Percentiles rank a stretch among this genome's conserved stretches.
Evolutionary conservation across 1,284 basidiomycete genomes (phyloP).

Genomic region (Ganoderma resinaceum): DNA sequence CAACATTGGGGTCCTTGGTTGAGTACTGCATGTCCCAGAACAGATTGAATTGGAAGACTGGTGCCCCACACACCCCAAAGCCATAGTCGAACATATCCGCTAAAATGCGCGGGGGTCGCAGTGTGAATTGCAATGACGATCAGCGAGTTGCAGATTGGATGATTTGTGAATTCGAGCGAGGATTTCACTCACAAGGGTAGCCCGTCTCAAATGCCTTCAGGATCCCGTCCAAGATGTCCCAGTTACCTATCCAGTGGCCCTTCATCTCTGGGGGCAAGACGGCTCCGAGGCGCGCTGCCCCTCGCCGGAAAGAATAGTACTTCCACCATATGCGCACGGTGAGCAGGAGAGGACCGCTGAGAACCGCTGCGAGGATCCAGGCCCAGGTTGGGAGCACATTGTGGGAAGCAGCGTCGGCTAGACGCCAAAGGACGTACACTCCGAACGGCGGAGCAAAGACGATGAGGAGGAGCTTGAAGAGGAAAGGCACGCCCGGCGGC

Average conservation of each 20-base stretch:
- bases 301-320: conserved; percentile 14
- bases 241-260: conserved; percentile 28
- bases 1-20: conserved; percentile 29
- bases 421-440: conserved; percentile 16
- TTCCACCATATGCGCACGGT: conserved; percentile 21
- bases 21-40: conserved; percentile 39
- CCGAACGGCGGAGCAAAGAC: conserved; percentile 20
- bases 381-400: conserved; percentile 22
- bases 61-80: conserved; percentile 19
- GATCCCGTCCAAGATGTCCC: conserved; percentile 29
- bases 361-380: conserved; percentile 18
- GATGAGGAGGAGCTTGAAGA: conserved; percentile 20
- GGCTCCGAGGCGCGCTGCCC: conserved; percentile 31
- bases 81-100: conserved; percentile 29
- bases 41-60: conserved; percentile 36
- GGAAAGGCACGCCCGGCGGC: conserved; percentile 28
- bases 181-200: conserved; percentile 30
- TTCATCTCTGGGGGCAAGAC: conserved; percentile 26
- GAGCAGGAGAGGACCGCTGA: conserved; percentile 21
- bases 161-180: background rate
- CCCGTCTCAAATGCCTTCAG: conserved; percentile 23
- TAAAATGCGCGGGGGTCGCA: background rate
- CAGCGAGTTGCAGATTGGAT: background rate
- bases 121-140: too few species aligned
- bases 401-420: conserved; percentile 1